Evolutionary conservation across 2,329 filamentous ascomycete species (phyloP).

Genomic region (Sporothrix inflata): DNA sequence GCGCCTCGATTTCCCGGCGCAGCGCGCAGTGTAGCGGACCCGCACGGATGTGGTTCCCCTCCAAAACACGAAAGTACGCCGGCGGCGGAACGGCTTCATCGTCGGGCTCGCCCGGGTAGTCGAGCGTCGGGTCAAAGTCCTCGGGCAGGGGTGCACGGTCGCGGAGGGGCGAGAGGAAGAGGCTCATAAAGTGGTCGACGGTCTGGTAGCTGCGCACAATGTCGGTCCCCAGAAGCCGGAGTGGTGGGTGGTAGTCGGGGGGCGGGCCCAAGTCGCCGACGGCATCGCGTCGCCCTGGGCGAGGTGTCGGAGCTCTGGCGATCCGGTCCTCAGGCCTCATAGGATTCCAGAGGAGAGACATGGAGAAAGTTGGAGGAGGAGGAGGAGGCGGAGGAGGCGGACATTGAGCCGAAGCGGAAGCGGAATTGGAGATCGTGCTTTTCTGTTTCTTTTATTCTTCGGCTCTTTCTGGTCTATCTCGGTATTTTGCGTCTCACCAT

Average conservation of each 20-base stretch:
- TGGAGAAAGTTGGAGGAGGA: no score
- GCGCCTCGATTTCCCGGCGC: background rate
- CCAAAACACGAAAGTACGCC: background rate
- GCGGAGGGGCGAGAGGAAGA: background rate
- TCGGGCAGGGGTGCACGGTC: background rate
- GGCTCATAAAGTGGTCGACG: background rate
- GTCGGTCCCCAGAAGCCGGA: background rate
- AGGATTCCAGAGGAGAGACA: no score
- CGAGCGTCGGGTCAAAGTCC: background rate
- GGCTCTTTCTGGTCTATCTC: background rate
- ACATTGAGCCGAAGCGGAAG: background rate
- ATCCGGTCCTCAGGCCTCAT: no score
- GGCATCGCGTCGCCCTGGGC: no score
- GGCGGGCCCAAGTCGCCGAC: no score
- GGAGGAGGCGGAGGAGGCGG: background rate
- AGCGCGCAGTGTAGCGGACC: background rate
- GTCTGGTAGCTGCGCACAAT: background rate
- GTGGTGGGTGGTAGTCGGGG: background rate
- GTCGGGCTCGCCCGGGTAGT: background rate
- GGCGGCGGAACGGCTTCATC: background rate
- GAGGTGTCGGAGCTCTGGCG: no score
- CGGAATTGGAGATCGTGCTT: background rate
- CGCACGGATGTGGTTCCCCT: background rate
- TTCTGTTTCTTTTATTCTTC: background rate
- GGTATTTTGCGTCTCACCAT: background rate